Evolutionary conservation across 2,329 filamentous ascomycete genomes (phyloP).

Genomic region (Xylaria sp.): DNA sequence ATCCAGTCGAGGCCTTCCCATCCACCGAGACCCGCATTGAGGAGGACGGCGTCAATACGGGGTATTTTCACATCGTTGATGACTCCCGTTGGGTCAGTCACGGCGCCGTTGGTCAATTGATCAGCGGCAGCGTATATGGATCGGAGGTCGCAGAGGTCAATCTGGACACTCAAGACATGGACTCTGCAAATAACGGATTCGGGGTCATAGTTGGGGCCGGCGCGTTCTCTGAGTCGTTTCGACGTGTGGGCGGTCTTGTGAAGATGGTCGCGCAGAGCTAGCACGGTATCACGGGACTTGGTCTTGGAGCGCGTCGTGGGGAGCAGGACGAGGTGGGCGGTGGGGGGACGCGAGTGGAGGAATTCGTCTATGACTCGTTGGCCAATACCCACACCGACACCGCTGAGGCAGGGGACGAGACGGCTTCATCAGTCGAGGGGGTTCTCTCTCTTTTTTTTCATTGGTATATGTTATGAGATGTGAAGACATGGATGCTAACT

Average conservation of each 20-base stretch:
- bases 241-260: constrained; percentile 42
- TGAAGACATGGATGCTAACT: not conserved
- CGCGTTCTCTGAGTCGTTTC: constrained; percentile 35
- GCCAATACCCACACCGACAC: constrained; percentile 78
- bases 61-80: constrained; percentile 49
- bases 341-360: constrained; percentile 60
- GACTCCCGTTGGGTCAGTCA: constrained; percentile 40
- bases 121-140: constrained; percentile 47
- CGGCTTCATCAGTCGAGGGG: constrained; percentile 2
- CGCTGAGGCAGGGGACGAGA: constrained; percentile 46
- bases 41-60: constrained; percentile 71
- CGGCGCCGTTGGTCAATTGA: constrained; percentile 39
- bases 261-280: constrained; percentile 58
- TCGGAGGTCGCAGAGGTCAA: constrained; percentile 56
- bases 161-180: constrained; percentile 53
- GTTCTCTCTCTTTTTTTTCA: not conserved
- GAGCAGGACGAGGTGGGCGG: constrained; percentile 69
- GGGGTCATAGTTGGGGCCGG: constrained; percentile 36
- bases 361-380: constrained; percentile 88
- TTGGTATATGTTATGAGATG: not conserved
- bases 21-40: constrained; percentile 85
- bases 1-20: constrained; percentile 76
- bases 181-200: constrained; percentile 45
- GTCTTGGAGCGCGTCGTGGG: constrained; percentile 71
- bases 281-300: constrained; percentile 71